Base-by-base conservation (phyloP, 176 grass and related monocot genomes). In the Tillandsia leiboldiana region DNA sequence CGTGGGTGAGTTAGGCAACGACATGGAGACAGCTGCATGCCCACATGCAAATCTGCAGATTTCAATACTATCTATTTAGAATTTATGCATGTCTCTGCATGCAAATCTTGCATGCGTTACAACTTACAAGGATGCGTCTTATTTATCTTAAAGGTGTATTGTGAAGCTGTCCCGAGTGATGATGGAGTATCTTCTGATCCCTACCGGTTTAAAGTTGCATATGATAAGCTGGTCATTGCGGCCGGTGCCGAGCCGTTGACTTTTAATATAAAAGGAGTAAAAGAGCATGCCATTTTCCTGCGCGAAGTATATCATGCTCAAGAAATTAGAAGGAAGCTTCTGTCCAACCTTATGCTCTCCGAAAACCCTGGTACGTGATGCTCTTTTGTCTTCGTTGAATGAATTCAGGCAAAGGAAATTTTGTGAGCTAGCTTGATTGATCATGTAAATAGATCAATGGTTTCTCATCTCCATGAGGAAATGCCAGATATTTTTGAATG, bases 171-270 rank as follows among this genome's bases (percentile, higher is more conserved):
- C n/a, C 3, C 50, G 3, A 12, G 74, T 49, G 81, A 87, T 1
- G 86, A 87, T 1, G 86, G 77, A 18, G 66, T 81, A 9, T 42
- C 83, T 47, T 18, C 48, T 15, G 49, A 85, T 15, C 86, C 93
- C 0, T 92, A 97, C 71, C 49, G 47, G 61, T 92, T 97, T 71
- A 97, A 82, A 77, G 82, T 92, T 14, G 73, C 86, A 50, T 97
- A 97, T 59, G 93, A 97, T 81, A 97, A 97, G 84, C 80, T 97
- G 26, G 86, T 92, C n/a, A 97, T 97, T 66, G 86, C 86, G 17
- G 88, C 84, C 70, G 93, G 89, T 59, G 81, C 93, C 14, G 78
- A 92, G 49, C 93, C 93, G 11, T 80, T 87, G 49, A 97, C 93
- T 42, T 97, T 97, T 66, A 90, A 85, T 47, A 87, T 92, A 66